Percentiles rank a stretch among this genome's conserved stretches.
Conservation (phyloP, 768 basidiomycete species). For the Mrakia gelida region DNA sequence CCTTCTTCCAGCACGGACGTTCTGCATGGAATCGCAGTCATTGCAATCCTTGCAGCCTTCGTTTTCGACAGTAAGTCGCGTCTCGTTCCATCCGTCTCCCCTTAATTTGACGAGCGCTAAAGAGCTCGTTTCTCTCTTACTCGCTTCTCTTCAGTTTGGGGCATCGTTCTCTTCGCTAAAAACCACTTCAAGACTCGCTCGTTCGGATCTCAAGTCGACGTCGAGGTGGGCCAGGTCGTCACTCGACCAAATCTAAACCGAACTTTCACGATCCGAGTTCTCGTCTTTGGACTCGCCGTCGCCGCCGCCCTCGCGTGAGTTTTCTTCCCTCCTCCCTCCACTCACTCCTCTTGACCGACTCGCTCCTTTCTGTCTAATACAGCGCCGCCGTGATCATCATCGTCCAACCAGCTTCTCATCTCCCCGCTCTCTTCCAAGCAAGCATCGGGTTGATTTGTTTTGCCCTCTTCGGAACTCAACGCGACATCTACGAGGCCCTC, state of each 20-base stretch:
- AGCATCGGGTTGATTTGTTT: not conserved
- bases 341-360: not conserved
- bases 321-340: not conserved
- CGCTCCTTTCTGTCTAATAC: not conserved
- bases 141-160: not conserved
- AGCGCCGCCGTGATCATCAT: conserved; percentile 7
- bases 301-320: not conserved
- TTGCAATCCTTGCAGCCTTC: not conserved
- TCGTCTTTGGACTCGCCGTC: not conserved
- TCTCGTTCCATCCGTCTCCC: too few relatives aligned
- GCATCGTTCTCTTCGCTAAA: not conserved
- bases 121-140: not conserved
- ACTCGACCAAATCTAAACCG: not conserved
- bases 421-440: not conserved
- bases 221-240: not conserved
- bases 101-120: not conserved
- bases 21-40: not conserved
- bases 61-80: not conserved
- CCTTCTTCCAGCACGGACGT: not conserved
- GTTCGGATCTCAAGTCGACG: conserved; percentile 6
- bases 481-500: not conserved
- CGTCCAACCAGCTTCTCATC: not conserved
- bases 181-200: not conserved
- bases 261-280: not conserved
- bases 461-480: conserved; percentile 10